These are phyloP conservation scores for Mytilinidion resinicola DNA, from an alignment of 495 filamentous ascomycete species.

Conservation along the genomic window DNA sequence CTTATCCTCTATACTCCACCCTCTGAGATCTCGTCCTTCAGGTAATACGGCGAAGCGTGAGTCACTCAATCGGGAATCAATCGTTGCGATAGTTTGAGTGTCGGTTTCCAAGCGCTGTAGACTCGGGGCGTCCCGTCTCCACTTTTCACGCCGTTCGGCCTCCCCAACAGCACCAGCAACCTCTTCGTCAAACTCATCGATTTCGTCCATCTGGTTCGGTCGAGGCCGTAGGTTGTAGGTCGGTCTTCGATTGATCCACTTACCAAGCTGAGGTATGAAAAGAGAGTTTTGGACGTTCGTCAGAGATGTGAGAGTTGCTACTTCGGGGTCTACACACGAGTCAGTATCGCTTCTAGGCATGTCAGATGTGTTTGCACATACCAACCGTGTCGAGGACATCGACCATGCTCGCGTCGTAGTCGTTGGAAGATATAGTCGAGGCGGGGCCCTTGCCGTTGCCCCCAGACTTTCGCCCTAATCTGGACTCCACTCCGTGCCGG, in stretches of 20 bases:
- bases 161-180: conserved; percentile 4
- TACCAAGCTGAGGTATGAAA: conserved; percentile 58
- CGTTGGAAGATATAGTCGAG: background rate
- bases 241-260: conserved; percentile 57
- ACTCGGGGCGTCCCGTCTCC: conserved; percentile 17
- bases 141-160: background rate
- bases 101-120: conserved; percentile 15
- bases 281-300: conserved; percentile 78
- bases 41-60: conserved; percentile 54
- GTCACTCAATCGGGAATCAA: conserved; percentile 42
- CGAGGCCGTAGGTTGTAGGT: conserved; percentile 61
- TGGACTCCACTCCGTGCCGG: background rate
- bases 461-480: conserved; percentile 13
- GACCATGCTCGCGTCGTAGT: conserved; percentile 45
- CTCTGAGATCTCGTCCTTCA: conserved; percentile 57
- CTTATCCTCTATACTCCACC: conserved; percentile 64
- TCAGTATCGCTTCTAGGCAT: background rate
- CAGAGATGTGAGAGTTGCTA: conserved; percentile 64
- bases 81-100: conserved; percentile 33
- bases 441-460: background rate
- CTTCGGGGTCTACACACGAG: conserved; percentile 58
- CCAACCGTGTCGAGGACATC: conserved; percentile 57
- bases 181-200: conserved; percentile 13
- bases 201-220: conserved; percentile 24
- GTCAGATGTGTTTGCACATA: background rate